Conservation (phyloP, 495 filamentous ascomycete species). For the Glutinoglossum americanum region DNA sequence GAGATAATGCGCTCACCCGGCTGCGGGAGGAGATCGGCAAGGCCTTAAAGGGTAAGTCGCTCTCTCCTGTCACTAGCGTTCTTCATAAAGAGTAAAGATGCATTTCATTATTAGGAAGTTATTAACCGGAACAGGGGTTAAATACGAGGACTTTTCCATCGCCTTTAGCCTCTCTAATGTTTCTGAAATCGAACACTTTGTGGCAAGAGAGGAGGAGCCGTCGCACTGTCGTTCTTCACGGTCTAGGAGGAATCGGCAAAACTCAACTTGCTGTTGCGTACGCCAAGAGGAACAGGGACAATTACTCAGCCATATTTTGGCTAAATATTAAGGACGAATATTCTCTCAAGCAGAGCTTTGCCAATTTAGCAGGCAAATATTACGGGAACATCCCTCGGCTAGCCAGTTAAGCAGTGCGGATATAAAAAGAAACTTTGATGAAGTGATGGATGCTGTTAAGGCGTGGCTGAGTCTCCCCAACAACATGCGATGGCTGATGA, state of each 20-base stretch:
- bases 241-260: constrained; percentile 11
- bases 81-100: no score
- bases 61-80: no score
- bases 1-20: no score
- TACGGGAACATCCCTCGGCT: constrained; percentile 3
- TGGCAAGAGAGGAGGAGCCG: no score
- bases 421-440: constrained; percentile 3
- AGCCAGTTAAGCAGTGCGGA: background rate
- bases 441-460: constrained; percentile 11
- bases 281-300: constrained; percentile 8
- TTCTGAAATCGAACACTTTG: no score
- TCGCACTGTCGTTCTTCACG: background rate
- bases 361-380: constrained; percentile 6
- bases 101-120: no score
- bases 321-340: constrained; percentile 8
- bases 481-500: constrained; percentile 20
- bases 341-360: constrained; percentile 11
- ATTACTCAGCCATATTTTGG: constrained; percentile 11
- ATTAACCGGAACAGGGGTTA: no score
- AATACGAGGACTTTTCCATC: no score
- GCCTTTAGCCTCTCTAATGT: no score
- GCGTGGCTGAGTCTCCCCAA: constrained; percentile 17
- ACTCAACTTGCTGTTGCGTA: constrained; percentile 14
- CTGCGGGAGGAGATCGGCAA: no score
- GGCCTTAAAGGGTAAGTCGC: no score